phyloP scores from a whole-genome alignment of 1,139 yeast genomes.

The Saccharomyces pastorianus region DNA sequence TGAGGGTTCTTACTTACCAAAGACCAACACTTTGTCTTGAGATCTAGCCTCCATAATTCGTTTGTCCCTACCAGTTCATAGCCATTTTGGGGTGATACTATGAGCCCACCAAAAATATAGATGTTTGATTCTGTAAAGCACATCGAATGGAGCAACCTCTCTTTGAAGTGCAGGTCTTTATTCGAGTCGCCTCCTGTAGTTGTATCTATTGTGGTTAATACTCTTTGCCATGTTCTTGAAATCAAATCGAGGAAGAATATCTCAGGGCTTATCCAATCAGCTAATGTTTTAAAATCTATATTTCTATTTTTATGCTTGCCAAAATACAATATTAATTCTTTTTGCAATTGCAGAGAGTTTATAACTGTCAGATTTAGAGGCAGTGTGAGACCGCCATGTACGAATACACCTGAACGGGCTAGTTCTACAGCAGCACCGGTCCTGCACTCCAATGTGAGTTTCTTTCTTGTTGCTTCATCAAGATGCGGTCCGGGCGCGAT shows the following conservation, averaged over 20 bases:
- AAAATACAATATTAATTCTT: conserved; percentile 23
- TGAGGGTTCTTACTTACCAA: conserved; percentile 40
- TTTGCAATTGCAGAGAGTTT: conserved; percentile 31
- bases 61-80: conserved; percentile 42
- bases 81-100: conserved; percentile 26
- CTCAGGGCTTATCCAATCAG: conserved; percentile 48
- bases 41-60: conserved; percentile 61
- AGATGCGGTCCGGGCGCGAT: conserved; percentile 3
- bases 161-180: conserved; percentile 37
- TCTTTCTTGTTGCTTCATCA: conserved; percentile 18
- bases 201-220: conserved; percentile 21
- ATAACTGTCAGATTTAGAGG: conserved; percentile 42
- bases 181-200: conserved; percentile 7
- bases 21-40: conserved; percentile 45
- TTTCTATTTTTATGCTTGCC: conserved; percentile 17
- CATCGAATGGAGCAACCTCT: conserved; percentile 55
- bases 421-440: conserved; percentile 60
- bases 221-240: conserved; percentile 48
- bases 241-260: conserved; percentile 50
- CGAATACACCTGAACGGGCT: conserved; percentile 50
- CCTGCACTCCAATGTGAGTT: conserved; percentile 42
- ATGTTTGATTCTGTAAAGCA: conserved; percentile 42
- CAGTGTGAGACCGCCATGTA: conserved; percentile 58
- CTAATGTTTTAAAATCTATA: conserved; percentile 18
- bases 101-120: conserved; percentile 58